phyloP scores from a whole-genome alignment of 257 asterid species.

The Ilex aquifolium region DNA sequence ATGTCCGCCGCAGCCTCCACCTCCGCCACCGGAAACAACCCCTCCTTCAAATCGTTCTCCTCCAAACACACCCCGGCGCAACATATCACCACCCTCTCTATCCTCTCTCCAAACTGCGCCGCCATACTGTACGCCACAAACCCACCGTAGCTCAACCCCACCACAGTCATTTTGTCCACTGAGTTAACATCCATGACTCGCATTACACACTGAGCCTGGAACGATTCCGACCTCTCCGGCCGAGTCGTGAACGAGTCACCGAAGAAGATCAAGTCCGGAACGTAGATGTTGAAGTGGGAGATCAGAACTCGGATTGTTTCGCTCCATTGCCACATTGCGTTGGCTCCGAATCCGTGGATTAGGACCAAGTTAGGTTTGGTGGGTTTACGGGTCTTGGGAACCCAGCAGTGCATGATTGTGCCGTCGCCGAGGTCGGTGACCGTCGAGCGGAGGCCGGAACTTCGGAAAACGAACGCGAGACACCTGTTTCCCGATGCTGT shows the following conservation, averaged over 20 bases:
- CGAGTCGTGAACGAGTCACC: constrained; percentile 54
- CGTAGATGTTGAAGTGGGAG: constrained; percentile 52
- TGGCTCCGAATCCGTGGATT: constrained; percentile 66
- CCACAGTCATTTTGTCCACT: constrained; percentile 34
- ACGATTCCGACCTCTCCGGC: constrained; percentile 46
- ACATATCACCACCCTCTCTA: constrained; percentile 56
- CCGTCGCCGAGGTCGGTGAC: constrained; percentile 50
- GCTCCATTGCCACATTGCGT: constrained; percentile 62
- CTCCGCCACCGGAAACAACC: constrained; percentile 48
- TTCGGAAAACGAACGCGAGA: constrained; percentile 32
- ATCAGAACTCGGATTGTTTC: constrained; percentile 35
- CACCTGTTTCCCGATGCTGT: constrained; percentile 45
- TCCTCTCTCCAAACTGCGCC: constrained; percentile 42
- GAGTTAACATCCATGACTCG: constrained; percentile 44
- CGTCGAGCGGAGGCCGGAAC: constrained; percentile 50
- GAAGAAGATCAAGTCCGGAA: constrained; percentile 63
- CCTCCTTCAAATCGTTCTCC: constrained; percentile 52
- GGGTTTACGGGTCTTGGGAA: constrained; percentile 35
- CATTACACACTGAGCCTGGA: constrained; percentile 62
- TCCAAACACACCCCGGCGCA: constrained; percentile 68
- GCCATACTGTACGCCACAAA: constrained; percentile 71
- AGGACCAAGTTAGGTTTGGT: constrained; percentile 43
- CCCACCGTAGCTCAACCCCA: constrained; percentile 78
- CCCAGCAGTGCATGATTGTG: constrained; percentile 55
- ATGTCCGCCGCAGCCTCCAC: constrained; percentile 53